These are phyloP conservation scores for Tuber melanosporum DNA, from an alignment of 495 filamentous ascomycete genomes.

Conservation along the genomic window DNA sequence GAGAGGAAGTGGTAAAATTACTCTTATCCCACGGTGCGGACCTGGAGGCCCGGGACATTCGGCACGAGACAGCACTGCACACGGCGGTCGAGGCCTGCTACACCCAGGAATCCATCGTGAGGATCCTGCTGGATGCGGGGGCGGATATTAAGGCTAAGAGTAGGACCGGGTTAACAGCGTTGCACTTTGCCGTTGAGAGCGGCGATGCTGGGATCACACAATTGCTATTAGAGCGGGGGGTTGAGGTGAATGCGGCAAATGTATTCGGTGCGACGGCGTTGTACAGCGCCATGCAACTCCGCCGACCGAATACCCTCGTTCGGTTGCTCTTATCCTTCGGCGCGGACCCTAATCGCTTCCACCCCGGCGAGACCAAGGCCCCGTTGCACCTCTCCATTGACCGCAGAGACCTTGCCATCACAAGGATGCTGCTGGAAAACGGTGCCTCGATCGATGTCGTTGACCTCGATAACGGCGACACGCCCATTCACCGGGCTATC, in stretches of 20 bases:
- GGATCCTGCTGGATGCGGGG: not conserved
- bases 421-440: not conserved
- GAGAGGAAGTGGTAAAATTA: not conserved
- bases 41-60: slow-evolving; percentile 8
- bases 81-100: slow-evolving; percentile 20
- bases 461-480: not conserved
- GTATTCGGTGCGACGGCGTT: not conserved
- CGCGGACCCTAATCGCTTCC: not conserved
- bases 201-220: not conserved
- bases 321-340: not conserved
- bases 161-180: not conserved
- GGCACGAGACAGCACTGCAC: slow-evolving; percentile 38
- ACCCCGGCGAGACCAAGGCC: not conserved
- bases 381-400: not conserved
- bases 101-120: not conserved
- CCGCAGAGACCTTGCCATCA: not conserved
- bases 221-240: slow-evolving; percentile 1
- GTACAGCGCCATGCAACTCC: slow-evolving; percentile 1
- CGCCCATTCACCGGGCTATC: not conserved
- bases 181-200: slow-evolving; percentile 3
- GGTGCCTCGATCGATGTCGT: not conserved
- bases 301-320: not conserved
- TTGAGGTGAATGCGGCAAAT: not conserved
- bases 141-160: slow-evolving; percentile 1
- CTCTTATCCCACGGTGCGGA: slow-evolving; percentile 17